Conservation (phyloP, 1,284 basidiomycete species). For the Pulveroboletus sp. region DNA sequence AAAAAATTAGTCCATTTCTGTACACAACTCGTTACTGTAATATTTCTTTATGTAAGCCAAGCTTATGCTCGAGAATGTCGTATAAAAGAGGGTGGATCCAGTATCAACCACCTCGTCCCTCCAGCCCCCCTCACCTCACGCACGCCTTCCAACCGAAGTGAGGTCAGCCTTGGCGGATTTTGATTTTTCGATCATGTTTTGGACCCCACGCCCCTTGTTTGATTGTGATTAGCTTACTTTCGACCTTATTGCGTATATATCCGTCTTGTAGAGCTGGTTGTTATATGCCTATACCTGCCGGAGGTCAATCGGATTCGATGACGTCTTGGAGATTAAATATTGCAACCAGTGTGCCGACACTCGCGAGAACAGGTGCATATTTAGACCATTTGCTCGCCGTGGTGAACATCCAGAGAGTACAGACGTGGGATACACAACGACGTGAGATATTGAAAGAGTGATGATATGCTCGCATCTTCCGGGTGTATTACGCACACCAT, state of each 20-base stretch:
- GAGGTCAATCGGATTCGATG: no score
- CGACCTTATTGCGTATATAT: constrained; percentile 35
- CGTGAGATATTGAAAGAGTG: constrained; percentile 1
- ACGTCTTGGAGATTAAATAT: no score
- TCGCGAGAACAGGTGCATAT: no score
- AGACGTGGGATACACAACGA: constrained; percentile 12
- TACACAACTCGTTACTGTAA: no score
- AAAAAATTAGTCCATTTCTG: no score
- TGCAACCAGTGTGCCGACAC: constrained; percentile 1
- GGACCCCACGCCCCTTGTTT: background rate
- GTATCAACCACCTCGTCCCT: constrained; percentile 37
- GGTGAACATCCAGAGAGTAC: background rate
- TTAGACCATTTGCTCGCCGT: constrained; percentile 22
- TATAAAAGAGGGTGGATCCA: constrained; percentile 36
- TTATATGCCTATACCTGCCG: no score
- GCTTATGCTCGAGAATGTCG: constrained; percentile 61
- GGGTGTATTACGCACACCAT: constrained; percentile 23
- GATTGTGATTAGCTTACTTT: constrained; percentile 27
- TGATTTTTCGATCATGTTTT: constrained; percentile 16
- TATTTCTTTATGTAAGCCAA: constrained; percentile 74
- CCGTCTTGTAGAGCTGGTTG: background rate
- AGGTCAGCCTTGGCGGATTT: constrained; percentile 45
- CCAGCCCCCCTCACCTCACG: constrained; percentile 37
- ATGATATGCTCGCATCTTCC: constrained; percentile 11
- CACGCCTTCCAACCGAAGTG: constrained; percentile 51